Evolutionary conservation across 2,329 filamentous ascomycete species (phyloP), one percentile per base, ranked within the genome.

Genomic region (Xylaria sp.): DNA sequence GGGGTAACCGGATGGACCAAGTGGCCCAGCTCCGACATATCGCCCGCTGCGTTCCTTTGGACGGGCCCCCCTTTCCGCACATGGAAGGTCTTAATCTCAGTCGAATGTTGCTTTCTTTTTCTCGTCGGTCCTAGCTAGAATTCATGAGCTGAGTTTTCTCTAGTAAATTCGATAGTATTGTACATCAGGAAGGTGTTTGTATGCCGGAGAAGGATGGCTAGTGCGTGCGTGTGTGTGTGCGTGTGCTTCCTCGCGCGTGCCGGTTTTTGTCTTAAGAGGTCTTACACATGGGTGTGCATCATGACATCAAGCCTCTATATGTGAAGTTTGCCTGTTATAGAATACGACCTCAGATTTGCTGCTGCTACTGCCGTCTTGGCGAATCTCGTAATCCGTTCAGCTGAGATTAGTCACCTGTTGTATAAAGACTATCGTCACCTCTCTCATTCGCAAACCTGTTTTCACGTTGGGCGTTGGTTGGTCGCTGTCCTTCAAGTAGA

Each of bases 131-230:
- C 49, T 31, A 36, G 17, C 42, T 46, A 42, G 49, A 31, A 20
- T 60, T 62, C 51, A 56, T 11, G 33, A 23, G n/a, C 42, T 44
- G 31, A 17, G 2, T 56, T 36, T 44, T 46, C 58, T 48, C 26
- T 31, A 49, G 23, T 46, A 26, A 54, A n/a, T 53, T 23, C 31
- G 20, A 48, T 58, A 54, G 49, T 31, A 40, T 33, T 69, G 42
- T 65, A 65, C 58, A 73, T 71, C 66, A 56, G 71, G 73, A 74
- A 74, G 73, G 72, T 73, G 66, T 66, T 38, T 26, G 31, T 57
- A 48, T 38, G 48, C 57, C 20, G 26, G 60, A 36, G 54, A 33
- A 59, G n/a, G 26, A 57, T 46, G 31, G 44, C 53, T 20, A 20
- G 51, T 40, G 13, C 60, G 36, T 33, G 53, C 57, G 44, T 59